phyloP scores from a whole-genome alignment of 768 basidiomycete genomes.

The Leccinum obscurum region DNA sequence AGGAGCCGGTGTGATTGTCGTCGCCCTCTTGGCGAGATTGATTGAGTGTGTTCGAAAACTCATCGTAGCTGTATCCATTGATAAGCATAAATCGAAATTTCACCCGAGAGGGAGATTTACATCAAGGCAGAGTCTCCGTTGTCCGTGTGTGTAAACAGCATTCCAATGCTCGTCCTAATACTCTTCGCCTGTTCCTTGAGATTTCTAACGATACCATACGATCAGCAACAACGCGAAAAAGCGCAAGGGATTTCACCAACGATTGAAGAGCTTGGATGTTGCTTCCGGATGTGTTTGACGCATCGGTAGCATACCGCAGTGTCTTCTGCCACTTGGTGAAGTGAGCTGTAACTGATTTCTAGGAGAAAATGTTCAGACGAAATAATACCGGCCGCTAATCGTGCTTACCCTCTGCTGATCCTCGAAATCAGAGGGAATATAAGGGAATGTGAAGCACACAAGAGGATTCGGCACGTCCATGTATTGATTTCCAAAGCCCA shows the following conservation, averaged over 20 bases:
- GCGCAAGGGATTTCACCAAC: slow-evolving; percentile 6
- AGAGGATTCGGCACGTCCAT: slow-evolving; percentile 23
- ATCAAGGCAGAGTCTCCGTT: slow-evolving; percentile 10
- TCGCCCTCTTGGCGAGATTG: slow-evolving; percentile 18
- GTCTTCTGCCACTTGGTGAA: slow-evolving; percentile 22
- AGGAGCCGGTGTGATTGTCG: slow-evolving; percentile 15
- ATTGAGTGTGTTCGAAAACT: slow-evolving; percentile 29
- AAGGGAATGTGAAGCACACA: slow-evolving; percentile 14
- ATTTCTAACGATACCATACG: slow-evolving; percentile 3
- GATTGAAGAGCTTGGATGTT: slow-evolving; percentile 14
- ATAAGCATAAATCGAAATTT: background rate
- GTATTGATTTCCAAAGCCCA: slow-evolving; percentile 4
- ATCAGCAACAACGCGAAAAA: background rate
- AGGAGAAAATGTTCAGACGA: background rate
- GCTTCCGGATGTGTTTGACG: slow-evolving; percentile 13
- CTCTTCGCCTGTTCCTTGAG: slow-evolving; percentile 17
- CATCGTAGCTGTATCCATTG: slow-evolving; percentile 24
- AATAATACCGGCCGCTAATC: background rate
- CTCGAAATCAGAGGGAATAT: slow-evolving; percentile 21
- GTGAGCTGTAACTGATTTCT: slow-evolving; percentile 8
- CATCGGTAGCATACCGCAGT: slow-evolving; percentile 16
- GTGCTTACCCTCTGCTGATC: slow-evolving; percentile 13
- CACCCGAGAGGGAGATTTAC: slow-evolving; percentile 1
- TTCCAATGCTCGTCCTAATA: slow-evolving; percentile 18
- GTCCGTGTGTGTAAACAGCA: slow-evolving; percentile 21